These are phyloP conservation scores for Diaporthe velutina DNA, from an alignment of 2,329 filamentous ascomycete genomes.

Conservation along the genomic window DNA sequence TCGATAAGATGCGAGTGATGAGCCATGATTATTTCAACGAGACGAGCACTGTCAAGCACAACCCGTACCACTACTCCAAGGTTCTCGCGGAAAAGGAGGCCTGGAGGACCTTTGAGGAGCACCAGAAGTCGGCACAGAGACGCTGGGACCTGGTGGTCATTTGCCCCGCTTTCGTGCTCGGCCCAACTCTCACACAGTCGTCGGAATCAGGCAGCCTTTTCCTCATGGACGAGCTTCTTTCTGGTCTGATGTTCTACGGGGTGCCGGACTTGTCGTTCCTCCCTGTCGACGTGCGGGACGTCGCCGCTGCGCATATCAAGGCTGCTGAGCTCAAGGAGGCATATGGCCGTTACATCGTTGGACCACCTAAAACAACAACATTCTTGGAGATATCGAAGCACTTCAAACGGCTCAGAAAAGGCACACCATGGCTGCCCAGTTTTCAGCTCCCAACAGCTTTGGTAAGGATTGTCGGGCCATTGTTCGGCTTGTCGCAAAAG, in stretches of 20 bases:
- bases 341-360: slow-evolving; percentile 38
- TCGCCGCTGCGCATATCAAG: slow-evolving; percentile 41
- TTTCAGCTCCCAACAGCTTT: slow-evolving; percentile 26
- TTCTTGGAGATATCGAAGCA: slow-evolving; percentile 34
- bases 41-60: slow-evolving; percentile 44
- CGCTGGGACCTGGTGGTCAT: slow-evolving; percentile 47
- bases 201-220: slow-evolving; percentile 46
- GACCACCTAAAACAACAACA: slow-evolving; percentile 21
- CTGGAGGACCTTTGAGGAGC: slow-evolving; percentile 43
- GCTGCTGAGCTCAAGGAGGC: slow-evolving; percentile 36
- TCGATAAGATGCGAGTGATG: slow-evolving; percentile 41
- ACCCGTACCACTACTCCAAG: slow-evolving; percentile 47
- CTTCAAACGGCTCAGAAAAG: slow-evolving; percentile 28
- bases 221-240: slow-evolving; percentile 45
- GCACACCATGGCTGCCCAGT: slow-evolving; percentile 32
- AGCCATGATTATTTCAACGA: slow-evolving; percentile 44
- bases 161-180: slow-evolving; percentile 46
- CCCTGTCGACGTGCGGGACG: slow-evolving; percentile 44
- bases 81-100: slow-evolving; percentile 46
- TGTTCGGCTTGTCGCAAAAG: slow-evolving; percentile 34
- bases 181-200: slow-evolving; percentile 41
- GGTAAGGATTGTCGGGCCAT: slow-evolving; percentile 30
- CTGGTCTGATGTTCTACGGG: slow-evolving; percentile 45
- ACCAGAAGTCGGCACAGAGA: slow-evolving; percentile 28
- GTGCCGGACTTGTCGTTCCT: slow-evolving; percentile 45